phyloP scores from a whole-genome alignment of 2,329 filamentous ascomycete genomes.

The Saccharata proteae region DNA sequence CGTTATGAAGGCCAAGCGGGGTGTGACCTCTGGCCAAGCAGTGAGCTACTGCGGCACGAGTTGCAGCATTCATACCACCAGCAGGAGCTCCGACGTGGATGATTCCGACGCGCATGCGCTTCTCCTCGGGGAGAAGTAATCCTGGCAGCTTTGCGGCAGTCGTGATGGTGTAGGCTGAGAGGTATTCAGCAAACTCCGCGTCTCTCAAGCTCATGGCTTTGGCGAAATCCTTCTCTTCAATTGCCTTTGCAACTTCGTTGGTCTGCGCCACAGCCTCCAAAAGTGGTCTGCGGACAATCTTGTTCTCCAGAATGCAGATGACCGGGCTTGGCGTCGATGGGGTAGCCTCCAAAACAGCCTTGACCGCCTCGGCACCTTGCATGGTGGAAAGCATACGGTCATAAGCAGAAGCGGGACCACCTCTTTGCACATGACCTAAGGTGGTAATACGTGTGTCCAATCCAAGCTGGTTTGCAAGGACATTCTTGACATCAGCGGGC shows the following conservation, averaged over 20 bases:
- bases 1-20: slow-evolving; percentile 87
- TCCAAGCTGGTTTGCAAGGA: slow-evolving; percentile 68
- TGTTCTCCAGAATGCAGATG: slow-evolving; percentile 95
- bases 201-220: slow-evolving; percentile 80
- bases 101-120: slow-evolving; percentile 88
- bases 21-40: slow-evolving; percentile 87
- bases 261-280: slow-evolving; percentile 83
- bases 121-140: slow-evolving; percentile 54
- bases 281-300: slow-evolving; percentile 81
- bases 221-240: slow-evolving; percentile 75
- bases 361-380: slow-evolving; percentile 89
- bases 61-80: slow-evolving; percentile 96
- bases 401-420: slow-evolving; percentile 83
- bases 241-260: slow-evolving; percentile 69
- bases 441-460: slow-evolving; percentile 92
- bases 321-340: slow-evolving; percentile 86
- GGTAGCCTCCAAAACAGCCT: slow-evolving; percentile 77
- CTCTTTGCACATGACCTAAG: slow-evolving; percentile 92
- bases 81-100: slow-evolving; percentile 95
- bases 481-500: slow-evolving; percentile 68
- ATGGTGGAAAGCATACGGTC: slow-evolving; percentile 87
- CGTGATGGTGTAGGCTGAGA: slow-evolving; percentile 80
- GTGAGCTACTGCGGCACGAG: slow-evolving; percentile 84
- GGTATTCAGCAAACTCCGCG: slow-evolving; percentile 87
- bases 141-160: slow-evolving; percentile 67